These are phyloP conservation scores for Vitis hybrid DNA, from an alignment of 177 flowering plant species.

Conservation along the genomic window DNA sequence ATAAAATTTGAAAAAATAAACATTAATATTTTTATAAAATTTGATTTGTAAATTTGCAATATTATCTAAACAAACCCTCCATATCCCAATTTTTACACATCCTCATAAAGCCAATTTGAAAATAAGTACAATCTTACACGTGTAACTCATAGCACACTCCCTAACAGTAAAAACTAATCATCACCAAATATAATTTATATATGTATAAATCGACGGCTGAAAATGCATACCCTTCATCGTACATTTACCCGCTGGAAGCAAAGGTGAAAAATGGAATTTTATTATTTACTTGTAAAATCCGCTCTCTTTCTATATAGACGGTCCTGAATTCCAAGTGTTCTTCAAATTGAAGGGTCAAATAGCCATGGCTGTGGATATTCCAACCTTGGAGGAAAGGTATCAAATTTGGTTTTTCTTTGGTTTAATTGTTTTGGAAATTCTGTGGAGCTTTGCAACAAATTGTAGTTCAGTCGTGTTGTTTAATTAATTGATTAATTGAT, in stretches of 20 bases:
- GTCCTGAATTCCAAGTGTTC: not conserved
- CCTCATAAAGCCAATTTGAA: not conserved
- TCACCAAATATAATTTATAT: not conserved
- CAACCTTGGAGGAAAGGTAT: conserved; percentile 10
- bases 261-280: not conserved
- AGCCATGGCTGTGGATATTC: conserved; percentile 8
- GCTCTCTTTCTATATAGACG: too few relatives aligned
- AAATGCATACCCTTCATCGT: not conserved
- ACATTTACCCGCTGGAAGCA: not conserved
- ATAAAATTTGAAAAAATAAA: not conserved
- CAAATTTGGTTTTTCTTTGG: not conserved
- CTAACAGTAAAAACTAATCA: not conserved
- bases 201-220: not conserved
- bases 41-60: not conserved
- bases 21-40: too few relatives aligned
- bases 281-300: too few relatives aligned
- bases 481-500: not conserved
- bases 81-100: not conserved
- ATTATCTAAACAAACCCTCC: too few relatives aligned
- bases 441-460: not conserved
- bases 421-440: not conserved
- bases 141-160: not conserved
- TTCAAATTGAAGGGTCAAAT: not conserved
- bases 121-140: not conserved
- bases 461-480: not conserved